A percentile compares a stretch with the other conserved stretches of the same genome.
Evolutionary conservation across 2,329 filamentous ascomycete species (phyloP).

Genomic region (Penicillium sp.): DNA sequence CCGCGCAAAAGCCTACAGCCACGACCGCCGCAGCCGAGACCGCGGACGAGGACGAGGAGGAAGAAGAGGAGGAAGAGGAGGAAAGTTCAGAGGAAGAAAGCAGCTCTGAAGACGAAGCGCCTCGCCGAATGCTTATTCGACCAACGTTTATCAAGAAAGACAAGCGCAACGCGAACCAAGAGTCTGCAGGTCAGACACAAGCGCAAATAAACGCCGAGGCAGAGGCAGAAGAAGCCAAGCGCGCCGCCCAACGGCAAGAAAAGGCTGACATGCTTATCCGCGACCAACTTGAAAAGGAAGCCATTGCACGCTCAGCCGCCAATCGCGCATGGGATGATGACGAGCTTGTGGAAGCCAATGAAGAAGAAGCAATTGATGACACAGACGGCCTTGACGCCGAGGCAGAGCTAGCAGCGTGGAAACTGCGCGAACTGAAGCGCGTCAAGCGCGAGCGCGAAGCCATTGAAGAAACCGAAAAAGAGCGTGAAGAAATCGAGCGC

Average conservation of each 20-base stretch:
- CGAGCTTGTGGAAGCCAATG: constrained; percentile 65
- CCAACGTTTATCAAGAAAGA: constrained; percentile 69
- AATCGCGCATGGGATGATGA: constrained; percentile 83
- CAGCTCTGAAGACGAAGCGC: constrained; percentile 60
- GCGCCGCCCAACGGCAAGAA: constrained; percentile 62
- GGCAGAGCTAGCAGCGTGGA: constrained; percentile 90
- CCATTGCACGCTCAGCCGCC: constrained; percentile 70
- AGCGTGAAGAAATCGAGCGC: constrained; percentile 86
- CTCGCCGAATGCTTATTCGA: constrained; percentile 59
- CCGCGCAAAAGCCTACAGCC: constrained; percentile 21
- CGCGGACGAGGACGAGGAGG: constrained; percentile 46
- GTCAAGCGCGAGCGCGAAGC: constrained; percentile 83
- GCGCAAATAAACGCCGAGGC: constrained; percentile 27
- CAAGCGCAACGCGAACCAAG: constrained; percentile 47
- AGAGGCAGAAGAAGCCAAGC: constrained; percentile 46
- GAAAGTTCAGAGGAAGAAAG: constrained; percentile 55
- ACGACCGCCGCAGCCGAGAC: constrained; percentile 36
- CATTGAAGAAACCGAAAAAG: constrained; percentile 80
- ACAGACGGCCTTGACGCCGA: constrained; percentile 83
- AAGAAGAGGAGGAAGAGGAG: constrained; percentile 53
- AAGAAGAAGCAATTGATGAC: constrained; percentile 79
- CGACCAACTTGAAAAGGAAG: constrained; percentile 81
- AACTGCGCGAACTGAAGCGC: constrained; percentile 84
- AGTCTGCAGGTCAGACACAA: constrained; percentile 20
- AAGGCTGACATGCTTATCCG: constrained; percentile 80